Evolutionary conservation across 305 asterid species (phyloP).

Genomic region (Solanum aculeatissimum): DNA sequence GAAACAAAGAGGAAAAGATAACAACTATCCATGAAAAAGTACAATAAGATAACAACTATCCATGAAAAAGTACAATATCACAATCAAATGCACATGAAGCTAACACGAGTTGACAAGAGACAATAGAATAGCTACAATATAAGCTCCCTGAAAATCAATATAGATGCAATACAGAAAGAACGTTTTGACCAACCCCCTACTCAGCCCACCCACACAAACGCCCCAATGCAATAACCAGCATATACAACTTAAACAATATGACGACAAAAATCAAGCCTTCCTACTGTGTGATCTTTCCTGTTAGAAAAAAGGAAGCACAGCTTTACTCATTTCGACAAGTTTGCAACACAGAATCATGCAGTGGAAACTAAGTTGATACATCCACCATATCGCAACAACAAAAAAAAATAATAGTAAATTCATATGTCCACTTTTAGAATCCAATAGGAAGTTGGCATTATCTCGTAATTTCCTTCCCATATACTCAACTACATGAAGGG

Average conservation of each 20-base stretch:
- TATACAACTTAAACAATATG: background rate
- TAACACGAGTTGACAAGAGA: background rate
- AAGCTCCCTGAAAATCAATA: background rate
- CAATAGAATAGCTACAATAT: background rate
- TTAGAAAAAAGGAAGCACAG: background rate
- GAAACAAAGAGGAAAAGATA: background rate
- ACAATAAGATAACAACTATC: background rate
- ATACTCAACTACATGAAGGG: background rate
- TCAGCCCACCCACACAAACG: background rate
- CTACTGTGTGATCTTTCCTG: background rate
- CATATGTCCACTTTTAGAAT: background rate
- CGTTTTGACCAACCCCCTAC: background rate
- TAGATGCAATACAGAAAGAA: background rate
- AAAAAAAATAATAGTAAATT: background rate
- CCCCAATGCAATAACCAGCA: background rate
- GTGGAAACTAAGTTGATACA: background rate
- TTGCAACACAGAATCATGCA: background rate
- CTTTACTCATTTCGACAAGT: background rate
- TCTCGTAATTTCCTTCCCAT: background rate
- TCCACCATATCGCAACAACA: background rate
- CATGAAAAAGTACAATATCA: background rate
- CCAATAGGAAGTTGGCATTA: background rate
- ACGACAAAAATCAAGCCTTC: background rate
- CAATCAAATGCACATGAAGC: background rate
- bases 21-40: background rate